A percentile compares a stretch with the other conserved stretches of the same genome.
These are phyloP conservation scores for Zostera marina DNA, from an alignment of 116 monocot species.

Conservation along the genomic window DNA sequence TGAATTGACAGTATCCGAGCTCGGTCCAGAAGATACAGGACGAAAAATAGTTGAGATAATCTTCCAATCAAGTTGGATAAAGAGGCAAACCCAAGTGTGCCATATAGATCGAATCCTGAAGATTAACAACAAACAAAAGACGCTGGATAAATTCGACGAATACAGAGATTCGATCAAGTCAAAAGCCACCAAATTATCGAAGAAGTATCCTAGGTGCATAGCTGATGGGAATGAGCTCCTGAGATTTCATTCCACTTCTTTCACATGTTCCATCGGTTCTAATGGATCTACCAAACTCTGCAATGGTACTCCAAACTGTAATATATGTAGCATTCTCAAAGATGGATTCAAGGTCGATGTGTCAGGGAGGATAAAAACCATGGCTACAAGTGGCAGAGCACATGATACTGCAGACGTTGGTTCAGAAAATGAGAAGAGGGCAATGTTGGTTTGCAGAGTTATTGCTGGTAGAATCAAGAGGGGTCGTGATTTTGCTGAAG, in stretches of 20 bases:
- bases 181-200: conserved; percentile 25
- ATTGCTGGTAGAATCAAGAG: conserved; percentile 61
- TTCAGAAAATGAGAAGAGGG: conserved; percentile 24
- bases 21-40: conserved; percentile 59
- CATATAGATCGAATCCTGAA: conserved; percentile 66
- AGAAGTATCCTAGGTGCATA: conserved; percentile 53
- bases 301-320: conserved; percentile 20
- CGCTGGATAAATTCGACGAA: conserved; percentile 37
- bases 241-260: conserved; percentile 46
- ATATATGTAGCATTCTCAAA: conserved; percentile 26
- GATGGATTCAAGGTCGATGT: conserved; percentile 28
- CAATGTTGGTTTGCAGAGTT: conserved; percentile 29
- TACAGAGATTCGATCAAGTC: conserved; percentile 42
- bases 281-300: conserved; percentile 36
- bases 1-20: conserved; percentile 53
- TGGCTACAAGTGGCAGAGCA: conserved; percentile 50
- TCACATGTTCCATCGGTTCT: conserved; percentile 42
- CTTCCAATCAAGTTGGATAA: conserved; percentile 72
- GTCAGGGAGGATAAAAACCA: conserved; percentile 29
- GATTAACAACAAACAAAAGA: conserved; percentile 39
- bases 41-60: conserved; percentile 85
- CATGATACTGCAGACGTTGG: conserved; percentile 19
- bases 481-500: conserved; percentile 4
- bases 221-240: conserved; percentile 86
- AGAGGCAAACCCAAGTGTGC: conserved; percentile 35